These are phyloP conservation scores for Trametes polyzona DNA, from an alignment of 1,284 basidiomycete genomes.

Conservation along the genomic window DNA sequence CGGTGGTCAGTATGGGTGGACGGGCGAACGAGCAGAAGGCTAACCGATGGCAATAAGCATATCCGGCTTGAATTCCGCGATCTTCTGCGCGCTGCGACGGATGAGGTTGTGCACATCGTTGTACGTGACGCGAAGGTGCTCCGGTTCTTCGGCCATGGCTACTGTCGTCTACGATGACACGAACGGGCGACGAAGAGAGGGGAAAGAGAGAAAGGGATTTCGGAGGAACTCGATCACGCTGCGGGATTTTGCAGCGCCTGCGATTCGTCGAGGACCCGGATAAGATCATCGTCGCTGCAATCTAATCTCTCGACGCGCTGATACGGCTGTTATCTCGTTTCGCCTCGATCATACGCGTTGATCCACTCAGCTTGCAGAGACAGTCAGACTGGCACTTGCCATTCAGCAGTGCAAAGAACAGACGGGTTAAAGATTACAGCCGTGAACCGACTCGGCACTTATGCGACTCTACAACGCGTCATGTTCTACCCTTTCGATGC, in stretches of 20 bases:
- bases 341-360: too few species aligned
- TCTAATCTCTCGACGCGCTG: background rate
- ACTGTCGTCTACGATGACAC: too few species aligned
- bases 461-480: too few species aligned
- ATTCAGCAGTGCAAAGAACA: too few species aligned
- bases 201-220: background rate
- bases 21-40: background rate
- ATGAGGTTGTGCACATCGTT: conserved; percentile 87
- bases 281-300: conserved; percentile 16
- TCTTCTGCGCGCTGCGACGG: conserved; percentile 58
- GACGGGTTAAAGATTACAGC: too few species aligned
- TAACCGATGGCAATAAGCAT: conserved; percentile 81
- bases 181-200: background rate
- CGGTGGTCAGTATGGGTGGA: background rate
- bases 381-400: too few species aligned
- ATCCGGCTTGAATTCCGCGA: conserved; percentile 76
- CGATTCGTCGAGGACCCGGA: background rate
- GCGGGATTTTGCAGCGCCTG: background rate
- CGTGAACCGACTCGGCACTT: too few species aligned
- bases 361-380: too few species aligned
- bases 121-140: conserved; percentile 76
- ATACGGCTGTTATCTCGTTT: too few species aligned
- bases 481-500: too few species aligned
- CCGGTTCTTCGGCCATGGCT: conserved; percentile 43
- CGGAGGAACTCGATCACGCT: too few species aligned